Conservation (phyloP, 768 basidiomycete species). For the Mycena chlorophos region DNA sequence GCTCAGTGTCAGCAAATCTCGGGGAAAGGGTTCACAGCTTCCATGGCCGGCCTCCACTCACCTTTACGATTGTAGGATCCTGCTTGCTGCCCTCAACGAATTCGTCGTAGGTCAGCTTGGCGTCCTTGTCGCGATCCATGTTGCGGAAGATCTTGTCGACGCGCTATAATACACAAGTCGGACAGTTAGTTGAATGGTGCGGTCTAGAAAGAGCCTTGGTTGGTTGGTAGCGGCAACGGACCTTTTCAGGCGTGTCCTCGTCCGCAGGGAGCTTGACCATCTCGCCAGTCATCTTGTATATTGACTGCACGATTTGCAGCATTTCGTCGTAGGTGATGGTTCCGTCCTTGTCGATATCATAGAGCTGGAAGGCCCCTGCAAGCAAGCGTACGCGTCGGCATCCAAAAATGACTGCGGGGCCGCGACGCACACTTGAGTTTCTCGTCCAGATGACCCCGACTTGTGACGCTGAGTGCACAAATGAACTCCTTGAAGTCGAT, state of each 20-base stretch:
- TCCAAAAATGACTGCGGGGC: conserved; percentile 12
- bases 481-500: conserved; percentile 99
- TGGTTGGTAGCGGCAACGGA: conserved; percentile 26
- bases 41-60: conserved; percentile 36
- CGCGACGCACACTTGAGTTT: conserved; percentile 92
- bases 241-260: conserved; percentile 99
- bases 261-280: conserved; percentile 99
- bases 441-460: conserved; percentile 90
- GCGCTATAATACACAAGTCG: conserved; percentile 53
- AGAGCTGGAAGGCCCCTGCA: conserved; percentile 98
- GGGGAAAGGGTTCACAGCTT: no score
- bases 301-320: conserved; percentile 95
- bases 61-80: conserved; percentile 99
- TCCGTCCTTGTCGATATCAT: conserved; percentile 98
- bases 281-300: conserved; percentile 99
- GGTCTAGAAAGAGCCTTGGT: not conserved
- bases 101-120: conserved; percentile 90
- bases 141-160: conserved; percentile 98
- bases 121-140: conserved; percentile 97
- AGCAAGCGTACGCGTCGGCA: conserved; percentile 15
- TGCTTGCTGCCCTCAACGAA: conserved; percentile 99
- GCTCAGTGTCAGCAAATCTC: conserved; percentile 10
- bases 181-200: conserved; percentile 14
- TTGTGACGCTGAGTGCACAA: conserved; percentile 93
- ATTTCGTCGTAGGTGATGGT: conserved; percentile 98